A percentile compares a stretch with the other conserved stretches of the same genome.
Conservation (phyloP, 176 grass and related monocot genomes). For the Chloris gayana region DNA sequence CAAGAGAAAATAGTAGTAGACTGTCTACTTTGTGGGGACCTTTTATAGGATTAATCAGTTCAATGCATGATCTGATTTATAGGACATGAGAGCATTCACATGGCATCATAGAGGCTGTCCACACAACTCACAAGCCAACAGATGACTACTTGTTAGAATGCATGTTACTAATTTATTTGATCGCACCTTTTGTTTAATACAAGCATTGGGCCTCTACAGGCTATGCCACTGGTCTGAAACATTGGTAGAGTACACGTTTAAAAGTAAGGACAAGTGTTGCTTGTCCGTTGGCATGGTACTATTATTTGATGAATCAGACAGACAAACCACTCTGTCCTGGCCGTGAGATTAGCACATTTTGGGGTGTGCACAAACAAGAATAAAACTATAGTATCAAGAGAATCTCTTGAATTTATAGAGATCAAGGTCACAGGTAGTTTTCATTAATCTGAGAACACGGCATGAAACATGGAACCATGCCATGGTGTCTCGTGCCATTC, state of each 20-base stretch:
- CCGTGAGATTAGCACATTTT: constrained; percentile 14
- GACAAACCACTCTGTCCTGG: constrained; percentile 2
- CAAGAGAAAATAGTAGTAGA: neutral
- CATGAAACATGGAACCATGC: constrained; percentile 36
- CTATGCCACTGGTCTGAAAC: constrained; percentile 13
- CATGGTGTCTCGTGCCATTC: constrained; percentile 22
- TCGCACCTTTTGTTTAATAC: constrained; percentile 25
- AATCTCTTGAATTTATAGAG: constrained; percentile 26
- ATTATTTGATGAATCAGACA: constrained; percentile 10
- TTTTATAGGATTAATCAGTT: constrained; percentile 15
- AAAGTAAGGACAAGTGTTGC: constrained; percentile 15
- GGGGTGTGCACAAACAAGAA: neutral
- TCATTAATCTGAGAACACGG: constrained; percentile 10
- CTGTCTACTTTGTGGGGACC: constrained; percentile 17
- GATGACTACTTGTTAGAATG: constrained; percentile 23
- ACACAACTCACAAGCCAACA: constrained; percentile 23
- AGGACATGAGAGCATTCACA: constrained; percentile 31
- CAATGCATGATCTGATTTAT: constrained; percentile 45
- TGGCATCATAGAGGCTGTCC: constrained; percentile 33
- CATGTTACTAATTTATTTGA: constrained; percentile 37
- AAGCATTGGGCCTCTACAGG: constrained; percentile 8
- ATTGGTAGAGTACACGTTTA: constrained; percentile 30
- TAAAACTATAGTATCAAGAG: neutral
- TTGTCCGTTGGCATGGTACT: constrained; percentile 24
- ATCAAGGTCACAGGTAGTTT: neutral